Evolutionary conservation across 805 yeast species (phyloP).

Genomic region (Wickerhamiella vanderwaltii): DNA sequence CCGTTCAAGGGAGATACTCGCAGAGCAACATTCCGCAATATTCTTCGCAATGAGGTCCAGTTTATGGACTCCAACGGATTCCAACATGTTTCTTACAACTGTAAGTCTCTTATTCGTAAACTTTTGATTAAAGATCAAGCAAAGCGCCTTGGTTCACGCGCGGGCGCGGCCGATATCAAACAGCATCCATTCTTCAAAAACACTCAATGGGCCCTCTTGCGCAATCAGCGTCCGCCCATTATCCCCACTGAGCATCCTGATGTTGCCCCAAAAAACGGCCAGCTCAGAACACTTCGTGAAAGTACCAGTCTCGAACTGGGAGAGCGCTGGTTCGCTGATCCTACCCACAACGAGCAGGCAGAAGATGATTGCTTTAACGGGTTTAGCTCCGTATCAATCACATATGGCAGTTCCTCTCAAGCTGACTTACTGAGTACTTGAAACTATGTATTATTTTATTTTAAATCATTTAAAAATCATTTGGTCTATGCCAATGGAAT

Average conservation of each 20-base stretch:
- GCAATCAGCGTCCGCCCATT: conserved; percentile 93
- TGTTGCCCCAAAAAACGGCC: background rate
- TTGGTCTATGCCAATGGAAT: no score
- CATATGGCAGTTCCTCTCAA: conserved; percentile 16
- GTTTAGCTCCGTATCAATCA: conserved; percentile 22
- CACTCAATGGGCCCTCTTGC: conserved; percentile 87
- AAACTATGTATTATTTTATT: background rate
- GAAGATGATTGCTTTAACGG: conserved; percentile 19
- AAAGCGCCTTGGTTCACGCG: conserved; percentile 77
- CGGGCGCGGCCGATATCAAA: conserved; percentile 93
- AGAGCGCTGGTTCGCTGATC: conserved; percentile 20
- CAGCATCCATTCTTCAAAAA: conserved; percentile 82
- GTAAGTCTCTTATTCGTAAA: conserved; percentile 71
- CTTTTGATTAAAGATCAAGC: conserved; percentile 78
- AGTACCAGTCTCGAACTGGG: conserved; percentile 21
- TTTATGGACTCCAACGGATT: conserved; percentile 49
- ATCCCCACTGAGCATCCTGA: conserved; percentile 52
- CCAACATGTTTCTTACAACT: conserved; percentile 54
- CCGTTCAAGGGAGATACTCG: conserved; percentile 91
- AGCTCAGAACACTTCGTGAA: conserved; percentile 15
- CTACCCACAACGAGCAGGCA: conserved; percentile 14
- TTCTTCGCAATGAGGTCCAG: conserved; percentile 68
- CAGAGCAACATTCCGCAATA: conserved; percentile 78
- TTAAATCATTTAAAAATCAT: no score
- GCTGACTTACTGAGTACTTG: conserved; percentile 2